phyloP scores from a whole-genome alignment of 305 asterid genomes.

The Fraxinus albicans region DNA sequence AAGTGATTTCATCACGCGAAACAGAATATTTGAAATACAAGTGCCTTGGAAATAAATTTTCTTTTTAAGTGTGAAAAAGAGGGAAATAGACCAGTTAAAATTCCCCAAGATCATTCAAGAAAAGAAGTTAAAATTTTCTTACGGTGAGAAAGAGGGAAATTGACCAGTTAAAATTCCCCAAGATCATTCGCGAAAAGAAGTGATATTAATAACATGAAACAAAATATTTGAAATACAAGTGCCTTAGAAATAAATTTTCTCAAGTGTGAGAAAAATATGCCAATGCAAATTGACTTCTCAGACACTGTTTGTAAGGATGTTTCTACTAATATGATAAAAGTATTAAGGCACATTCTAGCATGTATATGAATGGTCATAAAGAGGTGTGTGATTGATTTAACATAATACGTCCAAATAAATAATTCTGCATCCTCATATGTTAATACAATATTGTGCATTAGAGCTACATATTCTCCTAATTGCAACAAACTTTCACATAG shows the following conservation, averaged over 20 bases:
- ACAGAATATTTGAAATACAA: neutral
- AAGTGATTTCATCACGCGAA: neutral
- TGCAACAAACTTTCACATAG: neutral
- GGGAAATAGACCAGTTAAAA: too few species aligned
- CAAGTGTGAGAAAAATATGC: neutral
- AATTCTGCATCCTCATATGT: neutral
- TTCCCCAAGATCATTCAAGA: too few species aligned
- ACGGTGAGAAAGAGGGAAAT: neutral
- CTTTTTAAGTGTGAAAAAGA: neutral
- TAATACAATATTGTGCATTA: neutral
- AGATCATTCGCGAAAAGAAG: neutral
- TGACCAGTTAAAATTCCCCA: neutral
- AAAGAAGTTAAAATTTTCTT: neutral
- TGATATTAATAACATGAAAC: neutral
- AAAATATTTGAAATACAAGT: neutral
- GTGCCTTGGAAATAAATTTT: neutral
- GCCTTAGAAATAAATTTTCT: neutral
- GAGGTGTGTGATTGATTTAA: neutral
- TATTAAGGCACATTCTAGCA: neutral
- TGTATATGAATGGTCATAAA: neutral
- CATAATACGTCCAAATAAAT: neutral
- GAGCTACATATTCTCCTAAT: neutral
- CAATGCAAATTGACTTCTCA: neutral
- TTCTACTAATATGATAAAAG: neutral
- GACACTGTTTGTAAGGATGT: neutral